These are phyloP conservation scores for Paspalum notatum DNA, from an alignment of 176 grass and related monocot species.

Conservation along the genomic window DNA sequence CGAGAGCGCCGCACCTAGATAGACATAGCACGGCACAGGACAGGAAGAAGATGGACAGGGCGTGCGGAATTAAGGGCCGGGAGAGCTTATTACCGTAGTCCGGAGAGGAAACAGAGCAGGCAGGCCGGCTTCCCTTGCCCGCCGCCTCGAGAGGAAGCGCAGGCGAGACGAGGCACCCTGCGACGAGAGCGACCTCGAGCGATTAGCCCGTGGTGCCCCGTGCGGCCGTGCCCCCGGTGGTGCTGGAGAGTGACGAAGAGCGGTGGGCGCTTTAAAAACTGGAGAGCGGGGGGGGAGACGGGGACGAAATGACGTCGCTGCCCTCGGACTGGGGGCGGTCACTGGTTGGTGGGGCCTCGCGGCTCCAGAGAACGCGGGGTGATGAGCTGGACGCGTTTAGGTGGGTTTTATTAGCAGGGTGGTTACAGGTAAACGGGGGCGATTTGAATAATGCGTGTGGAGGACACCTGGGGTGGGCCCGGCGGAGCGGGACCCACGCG, in stretches of 20 bases:
- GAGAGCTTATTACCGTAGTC: conserved; percentile 29
- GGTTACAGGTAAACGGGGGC: neutral
- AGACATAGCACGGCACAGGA: no score
- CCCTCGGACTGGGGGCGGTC: neutral
- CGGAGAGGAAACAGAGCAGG: neutral
- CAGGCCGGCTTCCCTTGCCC: neutral
- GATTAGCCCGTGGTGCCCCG: no score
- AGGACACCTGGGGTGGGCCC: neutral
- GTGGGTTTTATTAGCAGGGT: no score
- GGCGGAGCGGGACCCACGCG: neutral
- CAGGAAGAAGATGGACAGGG: no score
- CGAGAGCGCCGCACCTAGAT: no score
- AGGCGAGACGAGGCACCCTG: neutral
- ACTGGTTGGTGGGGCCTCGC: neutral
- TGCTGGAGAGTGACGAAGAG: neutral
- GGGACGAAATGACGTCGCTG: neutral
- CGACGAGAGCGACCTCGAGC: neutral
- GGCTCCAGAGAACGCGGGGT: neutral
- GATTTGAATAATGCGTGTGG: conserved; percentile 10
- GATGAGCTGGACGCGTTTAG: conserved; percentile 37
- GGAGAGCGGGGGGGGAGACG: neutral
- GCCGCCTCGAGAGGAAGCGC: neutral
- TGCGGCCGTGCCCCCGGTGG: neutral
- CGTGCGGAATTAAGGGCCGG: no score
- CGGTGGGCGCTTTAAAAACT: neutral